Percentiles rank a stretch among this genome's conserved stretches.
phyloP scores from a whole-genome alignment of 495 filamentous ascomycete species.

The Amniculicola lignicola region DNA sequence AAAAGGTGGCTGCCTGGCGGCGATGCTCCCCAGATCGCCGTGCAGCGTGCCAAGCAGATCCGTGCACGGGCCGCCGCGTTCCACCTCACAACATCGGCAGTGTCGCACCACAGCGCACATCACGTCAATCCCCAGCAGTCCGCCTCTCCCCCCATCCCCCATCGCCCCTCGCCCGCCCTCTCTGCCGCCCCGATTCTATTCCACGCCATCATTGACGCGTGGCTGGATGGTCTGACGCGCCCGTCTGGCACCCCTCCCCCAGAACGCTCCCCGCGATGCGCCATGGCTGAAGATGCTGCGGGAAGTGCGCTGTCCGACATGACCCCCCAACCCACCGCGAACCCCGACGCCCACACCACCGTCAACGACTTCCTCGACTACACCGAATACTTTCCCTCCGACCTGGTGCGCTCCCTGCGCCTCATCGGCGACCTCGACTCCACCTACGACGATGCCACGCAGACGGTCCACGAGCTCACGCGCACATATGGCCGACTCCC shows the following conservation, averaged over 20 bases:
- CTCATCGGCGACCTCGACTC: slow-evolving; percentile 81
- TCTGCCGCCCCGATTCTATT: slow-evolving; percentile 25
- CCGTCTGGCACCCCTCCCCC: slow-evolving; percentile 21
- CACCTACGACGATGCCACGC: slow-evolving; percentile 62
- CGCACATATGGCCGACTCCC: slow-evolving; percentile 71
- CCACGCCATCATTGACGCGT: slow-evolving; percentile 29
- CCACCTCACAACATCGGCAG: no score
- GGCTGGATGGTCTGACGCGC: slow-evolving; percentile 30
- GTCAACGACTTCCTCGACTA: slow-evolving; percentile 92
- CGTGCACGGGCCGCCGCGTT: no score
- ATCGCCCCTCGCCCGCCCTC: background rate
- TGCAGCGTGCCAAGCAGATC: no score
- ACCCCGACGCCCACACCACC: slow-evolving; percentile 91
- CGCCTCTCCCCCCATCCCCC: background rate
- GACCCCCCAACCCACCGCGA: slow-evolving; percentile 46
- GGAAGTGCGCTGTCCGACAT: slow-evolving; percentile 35
- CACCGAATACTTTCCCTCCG: slow-evolving; percentile 93
- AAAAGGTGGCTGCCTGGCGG: no score
- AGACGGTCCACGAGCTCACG: slow-evolving; percentile 68
- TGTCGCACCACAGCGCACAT: background rate
- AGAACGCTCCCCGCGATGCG: slow-evolving; percentile 22
- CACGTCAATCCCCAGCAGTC: background rate
- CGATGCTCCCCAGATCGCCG: no score
- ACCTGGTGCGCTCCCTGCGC: slow-evolving; percentile 84
- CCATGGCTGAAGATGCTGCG: slow-evolving; percentile 33